phyloP scores from a whole-genome alignment of 805 yeast genomes.

The Saccharomycopsis microspora region DNA sequence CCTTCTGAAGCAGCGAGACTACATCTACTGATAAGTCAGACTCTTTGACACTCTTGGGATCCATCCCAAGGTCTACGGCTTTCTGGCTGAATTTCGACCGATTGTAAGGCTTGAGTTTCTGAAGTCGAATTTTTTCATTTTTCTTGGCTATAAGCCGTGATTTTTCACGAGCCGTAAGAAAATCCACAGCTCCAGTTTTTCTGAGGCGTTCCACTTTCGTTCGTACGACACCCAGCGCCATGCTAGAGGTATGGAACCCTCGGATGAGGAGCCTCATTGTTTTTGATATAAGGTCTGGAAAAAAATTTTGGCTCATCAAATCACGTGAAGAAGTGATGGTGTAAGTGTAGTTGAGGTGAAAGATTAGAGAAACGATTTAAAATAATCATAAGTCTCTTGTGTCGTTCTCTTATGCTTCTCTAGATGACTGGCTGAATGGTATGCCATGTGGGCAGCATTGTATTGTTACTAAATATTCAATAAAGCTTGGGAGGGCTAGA shows the following conservation, averaged over 20 bases:
- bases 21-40: neutral
- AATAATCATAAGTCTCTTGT: too few relatives aligned
- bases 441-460: too few relatives aligned
- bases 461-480: too few relatives aligned
- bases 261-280: neutral
- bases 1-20: neutral
- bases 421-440: too few relatives aligned
- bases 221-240: neutral
- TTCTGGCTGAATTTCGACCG: neutral
- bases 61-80: neutral
- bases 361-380: too few relatives aligned
- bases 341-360: too few relatives aligned
- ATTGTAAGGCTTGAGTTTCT: conserved; percentile 1
- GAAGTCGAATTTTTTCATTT: neutral
- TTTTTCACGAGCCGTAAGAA: neutral
- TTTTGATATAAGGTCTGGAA: too few relatives aligned
- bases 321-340: too few relatives aligned
- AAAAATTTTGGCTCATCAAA: too few relatives aligned
- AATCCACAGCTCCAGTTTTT: neutral
- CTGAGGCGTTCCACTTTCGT: neutral
- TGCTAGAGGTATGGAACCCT: neutral
- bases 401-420: too few relatives aligned
- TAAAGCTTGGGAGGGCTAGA: too few relatives aligned
- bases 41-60: neutral
- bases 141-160: neutral